A percentile compares a stretch with the other conserved stretches of the same genome.
Conservation (phyloP, 768 basidiomycete genomes). For the Hericium rajendrae region DNA sequence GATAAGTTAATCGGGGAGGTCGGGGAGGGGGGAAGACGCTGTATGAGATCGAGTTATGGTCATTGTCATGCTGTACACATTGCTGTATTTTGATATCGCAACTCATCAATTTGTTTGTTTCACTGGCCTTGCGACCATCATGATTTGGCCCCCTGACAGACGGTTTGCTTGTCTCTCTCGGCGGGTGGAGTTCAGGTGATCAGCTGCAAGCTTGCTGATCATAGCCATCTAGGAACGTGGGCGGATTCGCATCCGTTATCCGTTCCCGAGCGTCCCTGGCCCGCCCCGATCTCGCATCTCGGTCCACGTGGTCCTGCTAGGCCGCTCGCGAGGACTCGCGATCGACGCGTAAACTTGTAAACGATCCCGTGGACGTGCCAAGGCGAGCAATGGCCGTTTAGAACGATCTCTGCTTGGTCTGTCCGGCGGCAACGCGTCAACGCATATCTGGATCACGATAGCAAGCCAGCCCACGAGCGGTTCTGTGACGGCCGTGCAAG, state of each 20-base stretch:
- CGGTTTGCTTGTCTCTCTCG: neutral
- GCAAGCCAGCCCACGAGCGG: too few relatives aligned
- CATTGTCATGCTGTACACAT: neutral
- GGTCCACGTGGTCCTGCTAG: neutral
- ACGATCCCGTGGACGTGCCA: too few relatives aligned
- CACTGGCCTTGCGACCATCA: neutral
- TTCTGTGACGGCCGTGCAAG: too few relatives aligned
- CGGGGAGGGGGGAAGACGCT: neutral
- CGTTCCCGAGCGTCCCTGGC: neutral
- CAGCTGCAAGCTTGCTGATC: neutral
- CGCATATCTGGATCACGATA: too few relatives aligned
- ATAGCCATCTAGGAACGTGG: neutral
- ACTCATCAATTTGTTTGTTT: neutral
- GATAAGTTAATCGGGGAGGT: neutral
- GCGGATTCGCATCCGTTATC: neutral
- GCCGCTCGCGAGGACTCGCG: too few relatives aligned
- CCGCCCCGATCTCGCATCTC: neutral
- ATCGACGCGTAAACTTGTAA: too few relatives aligned
- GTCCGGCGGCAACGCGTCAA: too few relatives aligned
- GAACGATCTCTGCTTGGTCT: too few relatives aligned
- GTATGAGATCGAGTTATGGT: neutral
- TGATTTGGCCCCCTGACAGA: neutral
- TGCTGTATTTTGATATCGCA: neutral
- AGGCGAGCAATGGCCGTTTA: too few relatives aligned
- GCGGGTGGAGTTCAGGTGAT: neutral